These are phyloP conservation scores for Atalantia buxifolia DNA, from an alignment of 345 rosid species.

Conservation along the genomic window DNA sequence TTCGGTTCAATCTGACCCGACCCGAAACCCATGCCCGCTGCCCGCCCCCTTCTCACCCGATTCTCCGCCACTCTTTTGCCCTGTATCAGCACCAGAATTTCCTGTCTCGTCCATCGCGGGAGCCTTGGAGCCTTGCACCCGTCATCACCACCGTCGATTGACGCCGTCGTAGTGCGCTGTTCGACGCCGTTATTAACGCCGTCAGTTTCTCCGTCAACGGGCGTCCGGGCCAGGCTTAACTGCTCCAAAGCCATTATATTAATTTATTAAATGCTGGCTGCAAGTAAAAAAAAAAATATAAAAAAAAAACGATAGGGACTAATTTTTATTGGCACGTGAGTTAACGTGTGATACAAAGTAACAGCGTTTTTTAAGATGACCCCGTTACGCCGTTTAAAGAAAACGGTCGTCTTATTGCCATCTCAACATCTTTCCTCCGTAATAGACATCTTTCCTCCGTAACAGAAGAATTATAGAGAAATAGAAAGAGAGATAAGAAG, in stretches of 20 bases:
- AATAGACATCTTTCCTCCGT: neutral
- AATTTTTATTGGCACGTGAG: slow-evolving; percentile 35
- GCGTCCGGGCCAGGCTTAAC: slow-evolving; percentile 34
- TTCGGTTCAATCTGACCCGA: slow-evolving; percentile 79
- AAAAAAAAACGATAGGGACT: neutral
- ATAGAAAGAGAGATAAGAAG: slow-evolving; percentile 8
- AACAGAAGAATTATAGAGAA: neutral
- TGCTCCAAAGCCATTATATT: slow-evolving; percentile 51
- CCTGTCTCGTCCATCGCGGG: slow-evolving; percentile 98
- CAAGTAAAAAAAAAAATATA: neutral
- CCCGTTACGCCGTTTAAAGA: slow-evolving; percentile 50
- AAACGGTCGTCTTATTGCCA: slow-evolving; percentile 3
- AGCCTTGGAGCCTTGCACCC: slow-evolving; percentile 64
- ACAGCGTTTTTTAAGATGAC: slow-evolving; percentile 43
- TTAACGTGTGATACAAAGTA: slow-evolving; percentile 24
- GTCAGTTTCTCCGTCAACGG: slow-evolving; percentile 38
- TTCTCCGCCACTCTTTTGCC: slow-evolving; percentile 95
- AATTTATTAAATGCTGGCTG: neutral
- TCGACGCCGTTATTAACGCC: slow-evolving; percentile 49
- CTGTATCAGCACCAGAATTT: slow-evolving; percentile 88
- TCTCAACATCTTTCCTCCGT: neutral
- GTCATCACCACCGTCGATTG: slow-evolving; percentile 56
- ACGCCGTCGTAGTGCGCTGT: slow-evolving; percentile 13
- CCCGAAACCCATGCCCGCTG: slow-evolving; percentile 63
- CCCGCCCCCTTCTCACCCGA: slow-evolving; percentile 72